Evolutionary conservation across 257 asterid genomes (phyloP).

Genomic region (Leptodermis oblonga): DNA sequence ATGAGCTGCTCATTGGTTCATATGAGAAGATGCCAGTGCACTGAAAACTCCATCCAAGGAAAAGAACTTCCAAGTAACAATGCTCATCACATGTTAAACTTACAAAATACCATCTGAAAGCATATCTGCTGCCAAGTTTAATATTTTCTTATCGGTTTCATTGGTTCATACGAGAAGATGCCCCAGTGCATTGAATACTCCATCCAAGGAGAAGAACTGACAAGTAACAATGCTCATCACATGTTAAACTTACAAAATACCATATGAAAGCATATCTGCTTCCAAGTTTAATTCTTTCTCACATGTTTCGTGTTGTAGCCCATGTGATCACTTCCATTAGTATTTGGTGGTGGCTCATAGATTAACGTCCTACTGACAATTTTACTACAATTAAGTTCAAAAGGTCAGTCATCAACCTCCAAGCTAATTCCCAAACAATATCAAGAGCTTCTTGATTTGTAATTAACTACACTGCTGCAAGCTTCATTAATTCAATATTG

Average conservation of each 20-base stretch:
- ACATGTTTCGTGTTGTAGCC: background rate
- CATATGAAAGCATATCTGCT: background rate
- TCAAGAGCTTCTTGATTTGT: background rate
- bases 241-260: slow-evolving; percentile 1
- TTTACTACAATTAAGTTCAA: background rate
- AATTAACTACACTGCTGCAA: background rate
- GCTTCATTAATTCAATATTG: background rate
- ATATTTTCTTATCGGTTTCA: no score
- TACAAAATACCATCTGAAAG: background rate
- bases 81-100: background rate
- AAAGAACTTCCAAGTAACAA: background rate
- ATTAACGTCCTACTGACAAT: background rate
- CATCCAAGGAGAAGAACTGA: background rate
- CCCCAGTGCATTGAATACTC: background rate
- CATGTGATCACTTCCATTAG: background rate
- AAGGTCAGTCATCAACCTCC: background rate
- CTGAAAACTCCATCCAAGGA: background rate
- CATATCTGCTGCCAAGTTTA: no score
- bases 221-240: background rate
- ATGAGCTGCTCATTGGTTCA: background rate
- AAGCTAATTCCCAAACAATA: background rate
- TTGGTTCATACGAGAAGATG: background rate
- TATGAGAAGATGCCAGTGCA: background rate
- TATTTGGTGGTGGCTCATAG: background rate
- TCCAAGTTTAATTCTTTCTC: background rate